Evolutionary conservation across 345 rosid genomes (phyloP).

Genomic region (Lagerstroemia speciosa): DNA sequence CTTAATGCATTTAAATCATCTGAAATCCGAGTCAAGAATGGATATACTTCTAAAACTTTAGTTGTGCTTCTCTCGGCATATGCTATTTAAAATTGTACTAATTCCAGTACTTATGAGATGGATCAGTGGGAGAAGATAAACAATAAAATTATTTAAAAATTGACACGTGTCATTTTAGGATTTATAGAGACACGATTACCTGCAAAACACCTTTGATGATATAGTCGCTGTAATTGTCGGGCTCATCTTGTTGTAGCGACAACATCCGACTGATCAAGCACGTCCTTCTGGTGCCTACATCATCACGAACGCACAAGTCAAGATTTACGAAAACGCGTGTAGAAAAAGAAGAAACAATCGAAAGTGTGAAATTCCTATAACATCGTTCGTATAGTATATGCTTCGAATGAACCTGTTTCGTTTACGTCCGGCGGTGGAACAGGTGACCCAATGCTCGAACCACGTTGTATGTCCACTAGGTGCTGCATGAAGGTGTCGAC

Average conservation of each 20-base stretch:
- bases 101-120: too few relatives aligned
- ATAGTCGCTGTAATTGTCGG: slow-evolving; percentile 5
- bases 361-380: too few relatives aligned
- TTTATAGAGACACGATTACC: slow-evolving; percentile 3
- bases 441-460: neutral
- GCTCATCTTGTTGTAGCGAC: slow-evolving; percentile 10
- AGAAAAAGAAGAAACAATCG: too few relatives aligned
- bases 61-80: too few relatives aligned
- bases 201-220: slow-evolving; percentile 3
- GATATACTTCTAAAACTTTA: too few relatives aligned
- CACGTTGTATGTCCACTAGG: neutral
- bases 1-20: too few relatives aligned
- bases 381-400: too few relatives aligned
- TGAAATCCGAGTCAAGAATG: too few relatives aligned
- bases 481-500: neutral
- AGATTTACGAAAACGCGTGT: too few relatives aligned
- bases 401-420: neutral
- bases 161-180: neutral
- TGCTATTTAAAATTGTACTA: too few relatives aligned
- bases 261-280: slow-evolving; percentile 5
- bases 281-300: neutral
- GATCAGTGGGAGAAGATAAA: too few relatives aligned
- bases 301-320: neutral
- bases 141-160: too few relatives aligned
- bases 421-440: neutral